Percentiles rank a stretch among this genome's conserved stretches.
Evolutionary conservation across 345 rosid species (phyloP).

Genomic region (Melastoma malabathricum): DNA sequence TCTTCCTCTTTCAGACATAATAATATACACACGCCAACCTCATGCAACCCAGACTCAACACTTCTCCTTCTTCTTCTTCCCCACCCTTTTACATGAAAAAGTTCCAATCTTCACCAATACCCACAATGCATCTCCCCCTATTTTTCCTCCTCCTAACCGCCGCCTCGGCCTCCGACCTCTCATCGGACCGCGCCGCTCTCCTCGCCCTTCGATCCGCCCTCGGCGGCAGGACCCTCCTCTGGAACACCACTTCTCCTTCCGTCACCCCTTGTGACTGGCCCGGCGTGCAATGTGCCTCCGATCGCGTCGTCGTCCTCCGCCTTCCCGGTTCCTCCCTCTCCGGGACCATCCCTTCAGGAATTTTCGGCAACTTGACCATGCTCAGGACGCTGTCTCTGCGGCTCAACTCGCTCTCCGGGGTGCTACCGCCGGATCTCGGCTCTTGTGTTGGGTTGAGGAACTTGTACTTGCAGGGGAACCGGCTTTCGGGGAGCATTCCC

Average conservation of each 20-base stretch:
- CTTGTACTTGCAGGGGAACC: constrained; percentile 32
- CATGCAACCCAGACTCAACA: not conserved
- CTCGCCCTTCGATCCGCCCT: constrained; percentile 30
- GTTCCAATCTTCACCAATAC: not conserved
- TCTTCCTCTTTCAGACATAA: not conserved
- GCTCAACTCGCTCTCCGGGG: constrained; percentile 26
- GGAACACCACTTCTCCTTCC: constrained; percentile 15
- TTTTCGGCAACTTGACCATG: constrained; percentile 26
- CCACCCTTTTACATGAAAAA: not conserved
- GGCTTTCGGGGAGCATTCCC: constrained; percentile 31
- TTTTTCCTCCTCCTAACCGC: constrained; percentile 7
- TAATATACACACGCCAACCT: not conserved
- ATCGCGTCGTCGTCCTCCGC: constrained; percentile 24
- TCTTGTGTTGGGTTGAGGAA: constrained; percentile 22
- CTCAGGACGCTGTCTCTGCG: constrained; percentile 35
- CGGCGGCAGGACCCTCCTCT: constrained; percentile 34
- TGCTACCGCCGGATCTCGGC: constrained; percentile 30
- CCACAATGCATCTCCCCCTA: not conserved
- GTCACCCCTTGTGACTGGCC: constrained; percentile 30
- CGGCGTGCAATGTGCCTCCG: constrained; percentile 22
- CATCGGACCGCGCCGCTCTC: constrained; percentile 30
- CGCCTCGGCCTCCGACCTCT: constrained; percentile 21
- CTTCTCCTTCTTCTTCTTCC: not conserved
- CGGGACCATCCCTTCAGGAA: constrained; percentile 23
- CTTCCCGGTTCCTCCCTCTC: constrained; percentile 30